Percentiles rank a stretch among this genome's conserved stretches.
phyloP scores from a whole-genome alignment of 306 rosid genomes.

The Lagenaria siceraria region DNA sequence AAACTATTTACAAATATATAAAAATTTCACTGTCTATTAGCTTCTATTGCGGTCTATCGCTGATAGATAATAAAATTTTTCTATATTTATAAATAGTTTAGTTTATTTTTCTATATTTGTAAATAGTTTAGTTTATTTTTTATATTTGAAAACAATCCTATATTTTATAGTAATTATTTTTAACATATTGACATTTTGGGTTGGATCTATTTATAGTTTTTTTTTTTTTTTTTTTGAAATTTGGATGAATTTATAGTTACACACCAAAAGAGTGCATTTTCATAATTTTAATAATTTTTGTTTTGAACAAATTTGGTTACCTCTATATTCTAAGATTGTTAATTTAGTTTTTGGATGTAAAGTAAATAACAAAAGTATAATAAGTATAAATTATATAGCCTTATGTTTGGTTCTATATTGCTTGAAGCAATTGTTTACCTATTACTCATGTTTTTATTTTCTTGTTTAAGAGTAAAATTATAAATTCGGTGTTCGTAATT shows the following conservation, averaged over 20 bases:
- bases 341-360: background rate
- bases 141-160: no score
- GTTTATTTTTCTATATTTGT: no score
- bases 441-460: background rate
- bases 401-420: background rate
- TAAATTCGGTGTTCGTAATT: background rate
- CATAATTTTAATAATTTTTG: background rate
- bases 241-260: background rate
- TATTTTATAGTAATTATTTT: no score
- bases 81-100: no score
- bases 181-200: background rate
- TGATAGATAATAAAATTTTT: no score
- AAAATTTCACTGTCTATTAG: no score
- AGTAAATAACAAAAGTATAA: background rate
- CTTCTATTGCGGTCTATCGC: no score
- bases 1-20: no score
- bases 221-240: no score
- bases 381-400: background rate
- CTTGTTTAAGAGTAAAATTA: background rate
- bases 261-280: background rate
- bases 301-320: background rate
- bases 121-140: no score
- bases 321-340: background rate
- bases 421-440: background rate
- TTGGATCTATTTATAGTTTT: no score